Evolutionary conservation across 2,329 filamentous ascomycete species (phyloP), one percentile per base, ranked within the genome.

Genomic region (Rutstroemia sp.): DNA sequence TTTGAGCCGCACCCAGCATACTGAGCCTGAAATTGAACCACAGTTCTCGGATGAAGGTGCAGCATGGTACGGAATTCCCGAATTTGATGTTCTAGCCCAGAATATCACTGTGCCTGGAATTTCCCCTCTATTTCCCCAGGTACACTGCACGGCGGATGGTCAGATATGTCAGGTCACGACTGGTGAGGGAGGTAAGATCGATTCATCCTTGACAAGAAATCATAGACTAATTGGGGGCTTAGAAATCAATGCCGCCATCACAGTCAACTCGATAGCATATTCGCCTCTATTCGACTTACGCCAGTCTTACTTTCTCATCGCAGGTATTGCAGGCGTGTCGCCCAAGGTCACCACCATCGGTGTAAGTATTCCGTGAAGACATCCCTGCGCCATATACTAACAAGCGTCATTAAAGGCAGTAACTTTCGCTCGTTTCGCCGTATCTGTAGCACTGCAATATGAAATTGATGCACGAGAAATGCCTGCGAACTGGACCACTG

Each of bases 371-470:
- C 23, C 25, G 1, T 5, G 14, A 4, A 10, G 27, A 5, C n/a
- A 6, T 1, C 4, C 5, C 4, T 42, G 5, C 3, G 18, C 44
- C 3, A 12, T 47, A 2, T 39, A 8, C 41, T 47, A 12, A 53
- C n/a, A 42, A 14, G 19, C 4, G 18, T 16, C n/a, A 27, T 19
- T 5, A 12, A 38, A 53, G 51, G 78, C 79, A 38, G 86, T 88
- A 0, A 83, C 84, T 0, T 80, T 91, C 49, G 79, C 83, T 30
- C 77, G 79, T 10, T 91, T 82, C 66, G 80, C 85, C 0, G 78
- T 90, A 3, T 87, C 90, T 65, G 85, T 89, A 2, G 85, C 82
- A 0, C 73, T 90, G 56, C 86, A 90, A 69, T 87, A 89, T 61
- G 87, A 90, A 69, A 80, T 90, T 59, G 87, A 90, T 63, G 72